A percentile compares a stretch with the other conserved stretches of the same genome.
These are phyloP conservation scores for Pseudogymnoascus sp. DNA, from an alignment of 2,329 filamentous ascomycete species.

Conservation along the genomic window DNA sequence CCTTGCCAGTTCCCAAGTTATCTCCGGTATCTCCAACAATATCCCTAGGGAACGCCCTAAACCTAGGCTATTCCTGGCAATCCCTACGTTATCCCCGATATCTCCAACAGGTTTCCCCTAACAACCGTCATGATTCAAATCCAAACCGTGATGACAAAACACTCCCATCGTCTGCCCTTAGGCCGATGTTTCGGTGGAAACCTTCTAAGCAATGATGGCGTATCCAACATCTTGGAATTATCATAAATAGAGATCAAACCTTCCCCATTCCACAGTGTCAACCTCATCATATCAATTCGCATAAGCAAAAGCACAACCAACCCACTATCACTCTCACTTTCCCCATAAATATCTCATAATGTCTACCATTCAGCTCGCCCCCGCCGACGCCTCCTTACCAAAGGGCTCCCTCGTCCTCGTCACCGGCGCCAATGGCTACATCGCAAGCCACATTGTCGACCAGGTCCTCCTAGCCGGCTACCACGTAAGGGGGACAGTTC, in stretches of 20 bases:
- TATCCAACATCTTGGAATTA: background rate
- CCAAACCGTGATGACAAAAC: background rate
- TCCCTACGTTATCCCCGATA: too few relatives aligned
- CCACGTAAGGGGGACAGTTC: slow-evolving; percentile 41
- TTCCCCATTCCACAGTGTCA: background rate
- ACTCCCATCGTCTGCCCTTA: background rate
- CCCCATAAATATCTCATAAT: too few relatives aligned
- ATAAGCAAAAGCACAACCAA: background rate
- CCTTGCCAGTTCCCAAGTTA: too few relatives aligned
- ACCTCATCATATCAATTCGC: background rate
- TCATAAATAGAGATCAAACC: background rate
- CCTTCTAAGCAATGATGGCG: background rate
- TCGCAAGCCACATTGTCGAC: slow-evolving; percentile 35
- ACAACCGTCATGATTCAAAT: background rate
- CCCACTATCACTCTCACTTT: too few relatives aligned
- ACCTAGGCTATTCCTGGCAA: too few relatives aligned
- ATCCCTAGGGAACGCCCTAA: too few relatives aligned
- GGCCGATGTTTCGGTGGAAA: background rate
- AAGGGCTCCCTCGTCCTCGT: slow-evolving; percentile 35
- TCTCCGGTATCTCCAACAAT: too few relatives aligned
- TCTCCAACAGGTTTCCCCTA: too few relatives aligned
- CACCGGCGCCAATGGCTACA: slow-evolving; percentile 38
- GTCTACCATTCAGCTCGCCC: background rate
- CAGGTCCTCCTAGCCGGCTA: slow-evolving; percentile 37
- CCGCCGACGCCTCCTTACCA: slow-evolving; percentile 15